A percentile compares a stretch with the other conserved stretches of the same genome.
Evolutionary conservation across 306 rosid genomes (phyloP).

Genomic region (Begonia fuchsioides): DNA sequence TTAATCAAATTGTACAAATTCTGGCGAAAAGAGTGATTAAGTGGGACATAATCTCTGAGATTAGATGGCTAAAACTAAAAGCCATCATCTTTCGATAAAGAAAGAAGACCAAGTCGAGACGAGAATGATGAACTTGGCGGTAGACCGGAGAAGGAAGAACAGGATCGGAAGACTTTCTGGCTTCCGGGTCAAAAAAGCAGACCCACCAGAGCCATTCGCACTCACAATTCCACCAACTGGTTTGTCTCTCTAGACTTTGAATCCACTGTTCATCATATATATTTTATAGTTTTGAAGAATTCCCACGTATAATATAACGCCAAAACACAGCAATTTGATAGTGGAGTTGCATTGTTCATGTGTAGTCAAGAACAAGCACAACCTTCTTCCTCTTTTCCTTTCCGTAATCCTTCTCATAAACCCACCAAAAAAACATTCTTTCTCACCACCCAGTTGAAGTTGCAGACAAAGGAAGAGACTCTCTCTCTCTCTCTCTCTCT

Average conservation of each 20-base stretch:
- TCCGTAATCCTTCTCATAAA: conserved; percentile 43
- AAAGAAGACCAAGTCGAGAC: background rate
- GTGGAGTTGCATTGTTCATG: conserved; percentile 7
- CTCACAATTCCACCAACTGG: conserved; percentile 45
- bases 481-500: conserved; percentile 31
- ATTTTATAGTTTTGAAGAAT: no score
- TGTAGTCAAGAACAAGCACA: conserved; percentile 49
- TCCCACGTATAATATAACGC: no score
- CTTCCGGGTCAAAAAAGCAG: conserved; percentile 43
- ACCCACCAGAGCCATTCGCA: conserved; percentile 36
- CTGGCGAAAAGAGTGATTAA: no score
- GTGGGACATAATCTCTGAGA: no score
- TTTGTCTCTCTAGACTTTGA: conserved; percentile 2
- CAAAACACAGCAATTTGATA: conserved; percentile 15
- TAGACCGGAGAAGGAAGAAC: no score
- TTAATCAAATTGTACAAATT: no score
- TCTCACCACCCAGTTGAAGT: conserved; percentile 32
- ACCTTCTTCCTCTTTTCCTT: conserved; percentile 10
- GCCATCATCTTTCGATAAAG: background rate
- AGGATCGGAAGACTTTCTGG: conserved; percentile 20
- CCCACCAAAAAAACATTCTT: conserved; percentile 78
- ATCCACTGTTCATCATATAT: no score
- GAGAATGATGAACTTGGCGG: no score
- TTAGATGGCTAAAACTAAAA: no score
- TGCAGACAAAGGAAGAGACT: no score